A percentile compares a stretch with the other conserved stretches of the same genome.
These are phyloP conservation scores for Ogataea philodendri DNA, from an alignment of 805 yeast species.

Conservation along the genomic window DNA sequence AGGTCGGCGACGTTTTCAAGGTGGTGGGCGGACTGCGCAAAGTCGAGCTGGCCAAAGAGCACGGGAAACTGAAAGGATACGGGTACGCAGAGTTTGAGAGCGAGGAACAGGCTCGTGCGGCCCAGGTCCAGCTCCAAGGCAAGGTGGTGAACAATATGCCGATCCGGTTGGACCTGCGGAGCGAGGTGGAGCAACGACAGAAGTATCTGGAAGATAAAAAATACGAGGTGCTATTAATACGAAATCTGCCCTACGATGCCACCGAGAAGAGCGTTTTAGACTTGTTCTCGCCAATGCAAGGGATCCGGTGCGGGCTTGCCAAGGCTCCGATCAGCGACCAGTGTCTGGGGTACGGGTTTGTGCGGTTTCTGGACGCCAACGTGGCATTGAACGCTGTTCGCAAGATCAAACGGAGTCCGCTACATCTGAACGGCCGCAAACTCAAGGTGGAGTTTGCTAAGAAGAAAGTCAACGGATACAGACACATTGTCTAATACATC, in stretches of 20 bases:
- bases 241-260: constrained; percentile 28
- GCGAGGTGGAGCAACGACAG: constrained; percentile 11
- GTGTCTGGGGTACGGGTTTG: constrained; percentile 56
- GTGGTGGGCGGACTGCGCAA: constrained; percentile 25
- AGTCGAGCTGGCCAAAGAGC: constrained; percentile 17
- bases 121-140: constrained; percentile 33
- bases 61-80: constrained; percentile 24
- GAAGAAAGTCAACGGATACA: constrained; percentile 25
- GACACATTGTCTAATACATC: constrained; percentile 25
- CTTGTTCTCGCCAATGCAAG: constrained; percentile 27
- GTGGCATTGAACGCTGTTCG: constrained; percentile 48
- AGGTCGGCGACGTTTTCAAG: constrained; percentile 26
- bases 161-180: constrained; percentile 21
- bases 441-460: constrained; percentile 35
- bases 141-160: constrained; percentile 30
- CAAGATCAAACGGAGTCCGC: constrained; percentile 43
- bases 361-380: constrained; percentile 48
- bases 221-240: constrained; percentile 29
- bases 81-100: constrained; percentile 27
- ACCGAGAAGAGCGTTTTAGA: constrained; percentile 28
- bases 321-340: constrained; percentile 29
- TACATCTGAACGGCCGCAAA: constrained; percentile 16
- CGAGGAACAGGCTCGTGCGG: constrained; percentile 23
- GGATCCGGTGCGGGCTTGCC: constrained; percentile 29
- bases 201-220: constrained; percentile 9